Evolutionary conservation across 2,329 filamentous ascomycete genomes (phyloP).

Genomic region (Fusarium chaquense): DNA sequence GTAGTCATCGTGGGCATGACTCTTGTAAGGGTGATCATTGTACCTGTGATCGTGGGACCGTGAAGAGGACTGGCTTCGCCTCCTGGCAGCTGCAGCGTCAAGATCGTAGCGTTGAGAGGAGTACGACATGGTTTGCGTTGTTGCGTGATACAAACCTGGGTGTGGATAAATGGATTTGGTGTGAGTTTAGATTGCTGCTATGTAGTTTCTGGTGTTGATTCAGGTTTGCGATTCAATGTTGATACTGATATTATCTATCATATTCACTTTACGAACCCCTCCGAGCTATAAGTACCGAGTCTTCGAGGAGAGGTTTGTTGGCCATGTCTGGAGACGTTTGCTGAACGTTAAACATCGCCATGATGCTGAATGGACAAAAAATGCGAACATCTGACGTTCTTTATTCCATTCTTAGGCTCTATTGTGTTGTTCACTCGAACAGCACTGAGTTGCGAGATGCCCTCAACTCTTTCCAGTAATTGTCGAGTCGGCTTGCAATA

Average conservation of each 20-base stretch:
- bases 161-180: background rate
- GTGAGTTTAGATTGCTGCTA: background rate
- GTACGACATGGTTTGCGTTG: conserved; percentile 28
- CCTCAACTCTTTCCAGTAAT: background rate
- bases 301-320: background rate
- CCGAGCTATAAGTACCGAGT: conserved; percentile 6
- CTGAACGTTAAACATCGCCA: background rate
- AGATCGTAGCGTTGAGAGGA: conserved; percentile 21
- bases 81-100: conserved; percentile 10
- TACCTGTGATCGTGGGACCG: background rate
- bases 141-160: conserved; percentile 8
- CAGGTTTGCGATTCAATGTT: background rate
- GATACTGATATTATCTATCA: background rate
- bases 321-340: background rate
- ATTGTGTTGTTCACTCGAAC: conserved; percentile 12
- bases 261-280: background rate
- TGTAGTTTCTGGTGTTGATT: background rate
- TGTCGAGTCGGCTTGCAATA: background rate
- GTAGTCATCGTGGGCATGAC: background rate
- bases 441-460: background rate
- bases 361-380: background rate
- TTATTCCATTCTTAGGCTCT: background rate
- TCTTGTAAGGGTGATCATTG: background rate
- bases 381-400: background rate
- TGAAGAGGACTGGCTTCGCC: background rate